phyloP scores from a whole-genome alignment of 176 grass and related monocot genomes.

The Themeda triandra region DNA sequence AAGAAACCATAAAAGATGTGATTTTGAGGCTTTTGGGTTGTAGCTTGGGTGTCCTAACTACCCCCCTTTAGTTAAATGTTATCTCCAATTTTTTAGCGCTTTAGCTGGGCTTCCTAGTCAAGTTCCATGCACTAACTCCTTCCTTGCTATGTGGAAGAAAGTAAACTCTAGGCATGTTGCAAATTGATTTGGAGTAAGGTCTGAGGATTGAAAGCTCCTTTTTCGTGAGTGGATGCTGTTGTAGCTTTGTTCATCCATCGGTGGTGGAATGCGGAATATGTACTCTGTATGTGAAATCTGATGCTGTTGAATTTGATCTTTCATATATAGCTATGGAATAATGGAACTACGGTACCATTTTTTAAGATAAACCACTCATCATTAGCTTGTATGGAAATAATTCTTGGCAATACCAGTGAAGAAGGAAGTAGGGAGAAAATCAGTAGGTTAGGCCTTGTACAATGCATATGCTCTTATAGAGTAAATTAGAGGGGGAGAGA shows the following conservation, averaged over 20 bases:
- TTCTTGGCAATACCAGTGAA: not conserved
- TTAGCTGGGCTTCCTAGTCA: constrained; percentile 5
- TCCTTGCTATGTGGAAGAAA: not conserved
- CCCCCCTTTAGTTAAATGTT: constrained; percentile 3
- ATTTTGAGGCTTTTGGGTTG: constrained; percentile 46
- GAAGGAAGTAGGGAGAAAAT: not conserved
- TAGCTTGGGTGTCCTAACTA: constrained; percentile 40
- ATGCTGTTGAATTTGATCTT: not conserved
- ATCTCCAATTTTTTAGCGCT: not conserved
- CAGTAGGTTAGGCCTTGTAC: too few relatives aligned
- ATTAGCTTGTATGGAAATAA: not conserved
- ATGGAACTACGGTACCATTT: not conserved
- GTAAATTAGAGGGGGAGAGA: too few relatives aligned
- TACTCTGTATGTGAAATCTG: not conserved
- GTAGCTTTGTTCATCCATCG: not conserved
- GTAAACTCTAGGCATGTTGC: not conserved
- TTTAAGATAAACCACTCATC: not conserved
- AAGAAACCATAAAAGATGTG: constrained; percentile 37
- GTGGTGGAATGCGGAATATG: not conserved
- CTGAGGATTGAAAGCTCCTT: not conserved
- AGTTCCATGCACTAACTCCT: not conserved
- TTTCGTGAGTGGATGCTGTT: constrained; percentile 8
- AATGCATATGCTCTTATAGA: too few relatives aligned
- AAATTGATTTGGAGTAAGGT: not conserved
- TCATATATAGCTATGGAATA: not conserved